Evolutionary conservation across 1,284 basidiomycete genomes (phyloP), one percentile per base, ranked within the genome.

Genomic region (Cutaneotrichosporon spelunceum): DNA sequence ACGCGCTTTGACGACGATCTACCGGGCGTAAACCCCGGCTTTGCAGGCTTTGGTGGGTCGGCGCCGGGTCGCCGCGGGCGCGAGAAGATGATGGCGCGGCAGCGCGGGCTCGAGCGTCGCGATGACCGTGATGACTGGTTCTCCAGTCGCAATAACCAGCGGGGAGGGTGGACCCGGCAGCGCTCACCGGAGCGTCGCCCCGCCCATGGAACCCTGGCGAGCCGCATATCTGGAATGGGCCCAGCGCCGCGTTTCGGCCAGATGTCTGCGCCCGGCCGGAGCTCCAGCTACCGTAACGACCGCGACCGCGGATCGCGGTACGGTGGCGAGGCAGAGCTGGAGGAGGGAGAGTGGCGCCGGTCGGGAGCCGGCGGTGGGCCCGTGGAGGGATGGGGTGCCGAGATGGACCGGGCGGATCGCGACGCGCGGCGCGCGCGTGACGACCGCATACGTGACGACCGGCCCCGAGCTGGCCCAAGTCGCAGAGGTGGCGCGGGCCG

Each of bases 61-160:
- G 59, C 63, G 30, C 70, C 70, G 4, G 74, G 75, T 1, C 60
- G 62, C 23, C 71, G 69, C 34, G 65, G 63, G 11, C 56, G 67
- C 16, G 72, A 73, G 27, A 72, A 70, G 59, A 64, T 65, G 26
- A 49, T 42, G 39, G 45, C 63, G 54, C 34, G 61, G 11, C 50
- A 65, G 26, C 50, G 62, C 16, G 61, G 66, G 1, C 44, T 53
- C 13, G 69, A 73, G 42, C 60, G 49, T 5, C 47, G 57, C 11
- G 45, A 45, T 26, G 50, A 58, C 47, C 52, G 56, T 13, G 42
- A 42, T 27, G 57, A 53, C 50, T 45, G 56, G 45, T 48, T 34
- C 13, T 13, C 23, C 7, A 9, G 56, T 33, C 29, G 30, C 44
- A 44, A 33, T 21, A 30, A 36, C 21, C 29, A 11, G 30, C 30